phyloP scores from a whole-genome alignment of 257 asterid genomes.

The Salvia rosmarinus region DNA sequence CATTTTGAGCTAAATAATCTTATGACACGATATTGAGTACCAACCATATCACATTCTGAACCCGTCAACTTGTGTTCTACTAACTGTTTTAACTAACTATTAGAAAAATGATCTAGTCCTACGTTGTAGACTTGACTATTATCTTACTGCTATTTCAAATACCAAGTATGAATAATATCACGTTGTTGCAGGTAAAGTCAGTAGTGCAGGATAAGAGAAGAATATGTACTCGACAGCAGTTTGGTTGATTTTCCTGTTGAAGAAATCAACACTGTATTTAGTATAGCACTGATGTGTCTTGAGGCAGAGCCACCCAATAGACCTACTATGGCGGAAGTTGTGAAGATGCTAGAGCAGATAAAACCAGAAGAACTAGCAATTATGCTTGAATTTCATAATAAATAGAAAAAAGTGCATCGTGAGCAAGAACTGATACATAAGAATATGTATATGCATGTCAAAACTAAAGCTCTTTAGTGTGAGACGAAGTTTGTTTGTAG shows the following conservation, averaged over 20 bases:
- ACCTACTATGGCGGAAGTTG: constrained; percentile 80
- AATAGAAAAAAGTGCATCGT: neutral
- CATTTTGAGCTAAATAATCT: neutral
- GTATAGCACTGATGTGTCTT: constrained; percentile 70
- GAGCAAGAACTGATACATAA: neutral
- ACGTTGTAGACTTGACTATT: neutral
- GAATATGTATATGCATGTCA: neutral
- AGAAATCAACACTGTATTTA: constrained; percentile 61
- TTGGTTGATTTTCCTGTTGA: constrained; percentile 53
- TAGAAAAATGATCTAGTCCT: neutral
- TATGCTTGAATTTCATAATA: constrained; percentile 23
- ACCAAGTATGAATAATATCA: constrained; percentile 15
- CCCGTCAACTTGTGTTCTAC: neutral
- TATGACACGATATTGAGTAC: neutral
- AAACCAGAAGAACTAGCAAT: constrained; percentile 39
- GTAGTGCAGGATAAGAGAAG: constrained; percentile 82
- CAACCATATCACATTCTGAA: constrained; percentile 8
- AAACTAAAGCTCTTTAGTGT: constrained; percentile 12
- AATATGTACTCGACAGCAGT: constrained; percentile 60
- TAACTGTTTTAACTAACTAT: neutral
- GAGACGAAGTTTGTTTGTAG: neutral
- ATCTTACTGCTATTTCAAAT: constrained; percentile 1
- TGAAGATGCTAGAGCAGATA: constrained; percentile 70
- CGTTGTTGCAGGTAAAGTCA: constrained; percentile 67
- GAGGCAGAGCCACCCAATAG: constrained; percentile 75